These are phyloP conservation scores for Talaromyces sp. DNA, from an alignment of 2,329 filamentous ascomycete species.

Conservation along the genomic window DNA sequence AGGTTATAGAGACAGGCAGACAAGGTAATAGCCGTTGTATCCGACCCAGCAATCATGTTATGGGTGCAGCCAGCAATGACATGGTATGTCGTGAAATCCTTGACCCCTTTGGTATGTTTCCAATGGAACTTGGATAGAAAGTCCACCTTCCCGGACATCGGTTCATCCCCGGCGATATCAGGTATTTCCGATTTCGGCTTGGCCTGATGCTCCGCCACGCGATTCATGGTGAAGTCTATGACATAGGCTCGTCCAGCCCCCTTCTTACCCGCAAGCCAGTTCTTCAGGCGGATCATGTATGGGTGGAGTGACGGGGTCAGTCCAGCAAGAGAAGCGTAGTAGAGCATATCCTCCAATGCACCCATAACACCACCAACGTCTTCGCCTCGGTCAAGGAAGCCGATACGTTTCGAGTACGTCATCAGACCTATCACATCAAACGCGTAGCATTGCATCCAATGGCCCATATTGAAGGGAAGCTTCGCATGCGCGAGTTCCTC, in stretches of 20 bases:
- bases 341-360: too few species aligned
- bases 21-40: constrained; percentile 34
- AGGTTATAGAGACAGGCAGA: constrained; percentile 32
- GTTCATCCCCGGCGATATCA: too few species aligned
- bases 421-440: constrained; percentile 38
- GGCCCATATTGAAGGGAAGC: neutral
- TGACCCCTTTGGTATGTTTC: neutral
- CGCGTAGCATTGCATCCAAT: constrained; percentile 19
- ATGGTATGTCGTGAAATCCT: neutral
- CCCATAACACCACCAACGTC: neutral
- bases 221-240: too few species aligned
- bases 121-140: neutral
- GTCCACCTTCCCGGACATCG: neutral
- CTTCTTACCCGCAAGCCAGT: too few species aligned
- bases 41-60: constrained; percentile 30
- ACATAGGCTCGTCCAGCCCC: too few species aligned
- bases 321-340: too few species aligned
- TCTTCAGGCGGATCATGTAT: neutral
- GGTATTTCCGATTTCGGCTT: too few species aligned
- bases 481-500: neutral
- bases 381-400: constrained; percentile 31
- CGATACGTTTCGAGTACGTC: constrained; percentile 34
- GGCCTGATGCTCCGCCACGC: too few species aligned
- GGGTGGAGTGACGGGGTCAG: neutral
- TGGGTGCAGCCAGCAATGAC: neutral